Base-by-base conservation (phyloP, 2,329 filamentous ascomycete species). In the Cytospora schulzeri region DNA sequence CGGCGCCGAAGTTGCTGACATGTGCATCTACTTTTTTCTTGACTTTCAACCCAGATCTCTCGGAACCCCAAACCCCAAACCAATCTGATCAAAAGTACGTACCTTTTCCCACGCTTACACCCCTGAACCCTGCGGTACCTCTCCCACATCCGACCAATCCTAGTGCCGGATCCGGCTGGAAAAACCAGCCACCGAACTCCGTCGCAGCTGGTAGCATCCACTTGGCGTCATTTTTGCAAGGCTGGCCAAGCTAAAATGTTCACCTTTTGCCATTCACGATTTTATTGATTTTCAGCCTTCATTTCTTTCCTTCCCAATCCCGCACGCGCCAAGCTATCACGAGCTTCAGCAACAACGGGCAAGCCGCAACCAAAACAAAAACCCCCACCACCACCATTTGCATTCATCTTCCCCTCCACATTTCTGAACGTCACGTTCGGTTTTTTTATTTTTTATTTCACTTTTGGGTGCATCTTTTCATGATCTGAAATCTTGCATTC, bases 251-350 rank as follows among this genome's bases (percentile, higher is more conserved):
- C 65, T 65, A 60, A 65, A 65, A 67, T 64, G 58, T 60, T 62
- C 62, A 67, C 63, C 62, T 67, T 66, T 66, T 59, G 59, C 58
- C 58, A 63, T 62, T 53, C 60, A 45, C 50, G 60, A 57, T 66
- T 66, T 68, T 69, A 68, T 67, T 70, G 69, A 67, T 71, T 71
- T 64, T 72, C 71, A 72, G 71, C 71, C 71, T 72, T 71, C 67
- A 65, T 68, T 68, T 64, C 60, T 59, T 65, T 50, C 53, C 60
- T 57, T 63, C 59, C 59, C 62, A 66, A 66, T 66, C 63, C 66
- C 61, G 57, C 66, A 66, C 65, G 64, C 66, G 68, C 68, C 64
- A 65, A 66, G 64, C 67, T 68, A 65, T 67, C 73, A 70, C 70
- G 67, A 66, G 65, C 65, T 64, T 62, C 57, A 67, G 56, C 61